These are phyloP conservation scores for Polytolypa hystricis DNA, from an alignment of 2,329 filamentous ascomycete genomes.

Conservation along the genomic window DNA sequence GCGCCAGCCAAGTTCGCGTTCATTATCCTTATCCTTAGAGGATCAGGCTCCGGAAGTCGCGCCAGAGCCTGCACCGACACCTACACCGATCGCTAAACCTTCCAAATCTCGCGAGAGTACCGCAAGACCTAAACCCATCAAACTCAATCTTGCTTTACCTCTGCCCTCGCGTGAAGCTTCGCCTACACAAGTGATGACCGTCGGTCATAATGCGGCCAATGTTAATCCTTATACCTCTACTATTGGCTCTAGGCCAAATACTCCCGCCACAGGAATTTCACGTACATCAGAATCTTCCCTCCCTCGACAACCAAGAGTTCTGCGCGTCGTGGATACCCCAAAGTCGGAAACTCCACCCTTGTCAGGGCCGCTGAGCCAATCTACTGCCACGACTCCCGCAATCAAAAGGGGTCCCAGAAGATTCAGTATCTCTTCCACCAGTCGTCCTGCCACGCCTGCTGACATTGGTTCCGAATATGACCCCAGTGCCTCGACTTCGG, in stretches of 20 bases:
- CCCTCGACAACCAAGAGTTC: constrained; percentile 37
- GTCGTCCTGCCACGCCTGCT: constrained; percentile 50
- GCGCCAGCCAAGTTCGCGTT: no score
- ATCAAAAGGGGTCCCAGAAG: constrained; percentile 23
- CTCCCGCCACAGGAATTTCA: constrained; percentile 30
- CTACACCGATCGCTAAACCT: constrained; percentile 6
- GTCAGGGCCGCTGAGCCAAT: constrained; percentile 14
- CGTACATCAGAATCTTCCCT: constrained; percentile 29
- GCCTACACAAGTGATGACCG: constrained; percentile 3
- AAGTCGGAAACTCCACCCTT: constrained; percentile 35
- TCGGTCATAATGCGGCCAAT: constrained; percentile 11
- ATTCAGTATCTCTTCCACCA: constrained; percentile 43
- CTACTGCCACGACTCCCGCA: constrained; percentile 22
- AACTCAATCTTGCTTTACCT: constrained; percentile 21
- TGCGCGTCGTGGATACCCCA: constrained; percentile 47
- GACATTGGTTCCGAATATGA: constrained; percentile 49
- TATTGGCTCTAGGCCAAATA: constrained; percentile 39
- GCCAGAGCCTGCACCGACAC: not conserved
- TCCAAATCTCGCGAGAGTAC: constrained; percentile 2
- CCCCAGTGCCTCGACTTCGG: constrained; percentile 46
- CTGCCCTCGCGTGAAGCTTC: constrained; percentile 7
- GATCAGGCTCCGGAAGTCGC: not conserved
- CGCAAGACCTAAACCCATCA: constrained; percentile 25
- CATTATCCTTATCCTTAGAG: constrained; percentile 1
- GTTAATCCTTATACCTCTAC: no score